A percentile compares a stretch with the other conserved stretches of the same genome.
phyloP scores from a whole-genome alignment of 306 rosid genomes.

The Hylodesmum podocarpum region DNA sequence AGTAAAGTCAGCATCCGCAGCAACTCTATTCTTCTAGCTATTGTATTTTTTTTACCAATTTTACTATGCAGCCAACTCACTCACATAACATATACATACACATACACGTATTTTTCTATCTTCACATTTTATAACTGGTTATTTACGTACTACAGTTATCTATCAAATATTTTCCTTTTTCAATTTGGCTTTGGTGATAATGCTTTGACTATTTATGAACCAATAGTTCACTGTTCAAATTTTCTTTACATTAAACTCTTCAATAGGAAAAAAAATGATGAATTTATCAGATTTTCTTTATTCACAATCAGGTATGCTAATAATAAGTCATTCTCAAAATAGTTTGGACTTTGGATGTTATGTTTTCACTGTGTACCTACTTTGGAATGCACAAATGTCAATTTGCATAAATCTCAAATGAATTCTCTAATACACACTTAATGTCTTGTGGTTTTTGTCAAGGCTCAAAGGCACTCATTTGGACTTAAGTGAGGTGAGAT shows the following conservation, averaged over 20 bases:
- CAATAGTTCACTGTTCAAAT: constrained; percentile 2
- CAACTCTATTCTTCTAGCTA: background rate
- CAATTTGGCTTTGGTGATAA: background rate
- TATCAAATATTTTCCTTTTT: too few species aligned
- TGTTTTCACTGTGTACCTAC: background rate
- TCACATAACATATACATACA: too few species aligned
- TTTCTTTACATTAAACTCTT: background rate
- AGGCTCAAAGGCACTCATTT: background rate
- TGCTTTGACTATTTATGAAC: background rate
- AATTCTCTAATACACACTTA: too few species aligned
- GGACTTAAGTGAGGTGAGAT: background rate
- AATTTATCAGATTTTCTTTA: background rate
- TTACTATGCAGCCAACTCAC: too few species aligned
- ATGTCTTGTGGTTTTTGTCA: background rate
- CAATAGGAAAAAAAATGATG: background rate
- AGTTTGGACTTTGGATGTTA: background rate
- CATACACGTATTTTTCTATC: too few species aligned
- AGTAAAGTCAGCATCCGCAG: background rate
- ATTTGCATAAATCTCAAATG: too few species aligned
- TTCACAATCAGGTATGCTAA: background rate
- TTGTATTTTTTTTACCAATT: background rate
- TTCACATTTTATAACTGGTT: too few species aligned
- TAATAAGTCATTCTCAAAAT: background rate
- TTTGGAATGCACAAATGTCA: too few species aligned
- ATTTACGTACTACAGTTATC: too few species aligned